Percentiles rank a stretch among this genome's conserved stretches.
Evolutionary conservation across 345 rosid species (phyloP).

Genomic region (Limnanthes douglasii): DNA sequence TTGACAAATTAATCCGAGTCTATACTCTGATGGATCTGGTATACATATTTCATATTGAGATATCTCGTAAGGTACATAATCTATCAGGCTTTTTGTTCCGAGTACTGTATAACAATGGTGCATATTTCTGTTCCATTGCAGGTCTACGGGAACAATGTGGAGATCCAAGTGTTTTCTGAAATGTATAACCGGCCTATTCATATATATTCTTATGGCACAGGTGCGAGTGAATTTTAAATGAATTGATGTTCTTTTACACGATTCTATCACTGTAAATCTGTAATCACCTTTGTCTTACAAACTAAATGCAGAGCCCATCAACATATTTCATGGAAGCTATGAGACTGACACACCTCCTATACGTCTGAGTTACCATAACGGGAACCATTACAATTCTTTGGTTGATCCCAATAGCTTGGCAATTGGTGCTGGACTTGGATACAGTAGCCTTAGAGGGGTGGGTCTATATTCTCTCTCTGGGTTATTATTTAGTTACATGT

Average conservation of each 20-base stretch:
- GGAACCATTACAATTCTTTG: constrained; percentile 95
- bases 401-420: constrained; percentile 79
- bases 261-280: neutral
- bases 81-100: too few species aligned
- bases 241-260: neutral
- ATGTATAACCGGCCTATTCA: constrained; percentile 98
- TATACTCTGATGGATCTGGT: too few species aligned
- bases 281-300: too few species aligned
- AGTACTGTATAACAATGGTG: too few species aligned
- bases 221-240: constrained; percentile 17
- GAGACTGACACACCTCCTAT: constrained; percentile 83
- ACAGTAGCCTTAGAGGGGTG: constrained; percentile 90
- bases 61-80: too few species aligned
- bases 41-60: too few species aligned
- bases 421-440: constrained; percentile 96
- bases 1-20: too few species aligned
- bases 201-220: constrained; percentile 84
- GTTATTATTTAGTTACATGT: neutral
- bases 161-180: constrained; percentile 93
- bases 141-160: constrained; percentile 97
- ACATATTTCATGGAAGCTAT: constrained; percentile 91
- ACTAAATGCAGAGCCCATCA: constrained; percentile 85
- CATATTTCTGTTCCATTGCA: constrained; percentile 12
- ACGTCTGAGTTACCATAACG: constrained; percentile 82
- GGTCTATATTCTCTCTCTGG: constrained; percentile 1